Evolutionary conservation across 73 alveolate species (phyloP).

Genomic region (Paramecium pentaurelia): DNA sequence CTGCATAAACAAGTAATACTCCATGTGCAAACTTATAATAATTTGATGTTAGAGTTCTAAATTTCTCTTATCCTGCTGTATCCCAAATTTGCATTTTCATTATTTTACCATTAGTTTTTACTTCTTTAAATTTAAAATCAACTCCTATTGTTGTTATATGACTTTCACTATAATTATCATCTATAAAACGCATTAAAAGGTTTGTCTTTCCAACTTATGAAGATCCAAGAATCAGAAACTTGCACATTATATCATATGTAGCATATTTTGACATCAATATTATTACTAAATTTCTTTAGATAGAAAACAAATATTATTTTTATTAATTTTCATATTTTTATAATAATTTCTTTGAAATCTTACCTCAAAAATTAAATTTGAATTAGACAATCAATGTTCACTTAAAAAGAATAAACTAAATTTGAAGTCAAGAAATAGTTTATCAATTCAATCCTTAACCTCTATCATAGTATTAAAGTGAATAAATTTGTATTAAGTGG

Average conservation of each 20-base stretch:
- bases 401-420: not conserved
- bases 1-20: constrained; percentile 33
- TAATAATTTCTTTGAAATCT: not conserved
- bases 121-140: not conserved
- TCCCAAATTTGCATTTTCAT: constrained; percentile 1
- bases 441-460: not conserved
- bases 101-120: not conserved
- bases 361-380: not conserved
- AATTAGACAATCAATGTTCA: not conserved
- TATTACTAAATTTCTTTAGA: not conserved
- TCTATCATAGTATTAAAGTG: not conserved
- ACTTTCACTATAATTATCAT: not conserved
- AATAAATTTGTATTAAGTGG: not conserved
- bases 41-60: constrained; percentile 42
- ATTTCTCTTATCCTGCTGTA: constrained; percentile 50
- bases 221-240: not conserved
- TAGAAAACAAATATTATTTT: not conserved
- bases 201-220: not conserved
- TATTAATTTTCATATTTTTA: not conserved
- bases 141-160: not conserved
- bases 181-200: not conserved
- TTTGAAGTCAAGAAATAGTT: not conserved
- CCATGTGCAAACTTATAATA: constrained; percentile 59
- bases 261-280: not conserved
- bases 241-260: not conserved